Evolutionary conservation across 768 basidiomycete species (phyloP).

Genomic region (Tephrocybe rancida): DNA sequence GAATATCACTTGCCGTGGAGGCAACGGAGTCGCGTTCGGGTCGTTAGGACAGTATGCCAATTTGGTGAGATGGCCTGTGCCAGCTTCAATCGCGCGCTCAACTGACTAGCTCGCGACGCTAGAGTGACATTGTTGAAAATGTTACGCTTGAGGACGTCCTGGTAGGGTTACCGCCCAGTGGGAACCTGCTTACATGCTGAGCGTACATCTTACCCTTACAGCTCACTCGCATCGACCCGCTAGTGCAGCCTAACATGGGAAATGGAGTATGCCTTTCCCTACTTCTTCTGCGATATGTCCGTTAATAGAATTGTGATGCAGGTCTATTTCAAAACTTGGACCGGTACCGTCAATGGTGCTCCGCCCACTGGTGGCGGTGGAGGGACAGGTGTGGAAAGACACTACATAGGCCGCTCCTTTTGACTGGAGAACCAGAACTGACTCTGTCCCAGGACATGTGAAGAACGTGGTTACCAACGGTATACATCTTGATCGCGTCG

Average conservation of each 20-base stretch:
- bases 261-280: slow-evolving; percentile 47
- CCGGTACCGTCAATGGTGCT: slow-evolving; percentile 47
- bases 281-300: neutral
- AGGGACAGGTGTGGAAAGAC: slow-evolving; percentile 48
- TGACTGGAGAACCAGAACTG: neutral
- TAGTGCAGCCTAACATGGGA: slow-evolving; percentile 57
- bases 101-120: neutral
- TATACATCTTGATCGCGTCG: slow-evolving; percentile 49
- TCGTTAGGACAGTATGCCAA: slow-evolving; percentile 60
- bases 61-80: slow-evolving; percentile 34
- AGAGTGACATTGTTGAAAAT: slow-evolving; percentile 59
- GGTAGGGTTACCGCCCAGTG: slow-evolving; percentile 36
- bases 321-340: slow-evolving; percentile 64
- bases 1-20: slow-evolving; percentile 57
- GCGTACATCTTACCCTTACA: slow-evolving; percentile 14
- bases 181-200: neutral
- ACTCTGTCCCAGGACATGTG: slow-evolving; percentile 37
- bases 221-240: slow-evolving; percentile 49
- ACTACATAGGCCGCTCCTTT: neutral
- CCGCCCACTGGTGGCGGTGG: slow-evolving; percentile 63
- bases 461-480: slow-evolving; percentile 45
- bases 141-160: slow-evolving; percentile 50
- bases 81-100: neutral
- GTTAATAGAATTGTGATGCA: slow-evolving; percentile 19
- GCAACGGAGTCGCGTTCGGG: slow-evolving; percentile 63